Base-by-base conservation (phyloP, 1,284 basidiomycete species). In the Schizopora paradoxa region DNA sequence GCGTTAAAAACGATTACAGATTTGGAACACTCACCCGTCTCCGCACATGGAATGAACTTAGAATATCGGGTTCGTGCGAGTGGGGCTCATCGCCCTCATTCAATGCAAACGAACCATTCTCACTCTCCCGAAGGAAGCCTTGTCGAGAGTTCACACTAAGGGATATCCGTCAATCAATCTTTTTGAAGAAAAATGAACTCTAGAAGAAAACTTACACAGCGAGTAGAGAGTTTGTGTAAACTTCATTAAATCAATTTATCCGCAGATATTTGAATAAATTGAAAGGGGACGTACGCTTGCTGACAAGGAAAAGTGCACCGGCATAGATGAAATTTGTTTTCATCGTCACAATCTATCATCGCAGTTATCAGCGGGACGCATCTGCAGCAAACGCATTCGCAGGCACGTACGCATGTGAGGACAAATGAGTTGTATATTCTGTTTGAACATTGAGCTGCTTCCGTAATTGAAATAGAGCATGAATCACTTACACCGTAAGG, bases 171-270 rank as follows among this genome's bases (percentile, higher is more conserved):
- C n/a, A 23, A 29, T 1, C 5, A 13, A 14, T 5, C 26, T 31
- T 2, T n/a, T 19, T 19, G 8, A 6, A n/a, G 14, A 39, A 11
- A 13, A n/a, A 18, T 16, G 27, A 8, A n/a, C 11, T n/a, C 6
- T 27, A 6, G 36, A 13, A 18, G 18, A 19, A 11, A 4, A 39
- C 44, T 6, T 19, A 45, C 44, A 45, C 44, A 13, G 36, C 44
- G 6, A 45, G 27, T 4, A 45, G 18, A 23, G 35, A 39, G 27
- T 45, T 45, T 23, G 36, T 28, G 32, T 45, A 45, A 19, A 45
- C 44, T 45, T n/a, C n/a, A n/a, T n/a, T n/a, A 16, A 6, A 14
- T 4, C 6, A 19, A 36, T 23, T 6, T 22, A 10, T 22, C 14
- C 23, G 22, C 14, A 19, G 16, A 23, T 1, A 27, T 10, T 11